Percentiles rank a stretch among this genome's conserved stretches.
These are phyloP conservation scores for Cardiospermum halicacabum DNA, from an alignment of 345 rosid genomes.

Conservation along the genomic window DNA sequence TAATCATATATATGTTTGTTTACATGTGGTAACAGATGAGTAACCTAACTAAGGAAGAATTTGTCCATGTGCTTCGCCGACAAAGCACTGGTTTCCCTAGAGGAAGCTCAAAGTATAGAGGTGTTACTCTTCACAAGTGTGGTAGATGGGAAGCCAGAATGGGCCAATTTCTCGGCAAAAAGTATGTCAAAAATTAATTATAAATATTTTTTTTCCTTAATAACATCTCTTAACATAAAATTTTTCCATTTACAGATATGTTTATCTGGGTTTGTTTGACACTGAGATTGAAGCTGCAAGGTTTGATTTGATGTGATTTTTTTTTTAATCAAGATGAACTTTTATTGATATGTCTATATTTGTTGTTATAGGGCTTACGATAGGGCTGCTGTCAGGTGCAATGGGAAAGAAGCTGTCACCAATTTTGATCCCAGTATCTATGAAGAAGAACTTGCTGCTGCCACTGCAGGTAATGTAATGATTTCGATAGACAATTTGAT, in stretches of 20 bases:
- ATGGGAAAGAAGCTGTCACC: slow-evolving; percentile 94
- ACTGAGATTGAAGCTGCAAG: slow-evolving; percentile 94
- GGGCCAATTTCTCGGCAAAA: slow-evolving; percentile 93
- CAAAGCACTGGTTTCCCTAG: slow-evolving; percentile 96
- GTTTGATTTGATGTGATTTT: slow-evolving; percentile 24
- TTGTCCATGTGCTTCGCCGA: slow-evolving; percentile 89
- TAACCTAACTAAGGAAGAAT: slow-evolving; percentile 84
- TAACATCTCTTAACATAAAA: too few species aligned
- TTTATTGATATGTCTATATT: neutral
- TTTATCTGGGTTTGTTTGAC: slow-evolving; percentile 89
- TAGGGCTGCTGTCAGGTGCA: slow-evolving; percentile 87
- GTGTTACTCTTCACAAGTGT: slow-evolving; percentile 97
- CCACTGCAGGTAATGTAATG: slow-evolving; percentile 26
- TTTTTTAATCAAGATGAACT: neutral
- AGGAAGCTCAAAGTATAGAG: slow-evolving; percentile 96
- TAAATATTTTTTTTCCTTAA: neutral
- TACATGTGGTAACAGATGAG: slow-evolving; percentile 59
- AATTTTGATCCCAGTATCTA: slow-evolving; percentile 87
- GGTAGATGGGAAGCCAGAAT: slow-evolving; percentile 98
- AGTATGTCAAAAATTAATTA: slow-evolving; percentile 32
- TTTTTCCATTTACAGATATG: slow-evolving; percentile 48
- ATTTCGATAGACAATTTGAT: too few species aligned
- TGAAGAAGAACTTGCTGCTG: slow-evolving; percentile 51
- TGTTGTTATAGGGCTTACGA: slow-evolving; percentile 65
- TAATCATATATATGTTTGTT: slow-evolving; percentile 10